Base-by-base conservation (phyloP, 2,329 filamentous ascomycete species). In the Beauveria rudraprayagi region DNA sequence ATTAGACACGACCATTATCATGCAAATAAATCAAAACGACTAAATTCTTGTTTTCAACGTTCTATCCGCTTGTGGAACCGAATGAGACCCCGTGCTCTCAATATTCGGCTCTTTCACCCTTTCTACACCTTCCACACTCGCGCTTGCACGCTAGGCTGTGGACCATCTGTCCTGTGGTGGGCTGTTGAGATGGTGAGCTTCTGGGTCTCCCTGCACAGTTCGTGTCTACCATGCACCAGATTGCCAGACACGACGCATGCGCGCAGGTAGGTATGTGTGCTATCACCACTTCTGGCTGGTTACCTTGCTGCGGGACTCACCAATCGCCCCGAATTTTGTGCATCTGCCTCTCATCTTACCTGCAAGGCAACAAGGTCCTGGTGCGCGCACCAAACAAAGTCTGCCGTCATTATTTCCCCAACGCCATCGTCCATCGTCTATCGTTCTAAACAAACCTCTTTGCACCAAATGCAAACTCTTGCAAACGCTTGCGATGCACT, bases 191-290 rank as follows among this genome's bases (percentile, higher is more conserved):
- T 37, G 34, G 11, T 37, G 34, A 37, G 11, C 34, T 6, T 37
- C 56, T 51, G 56, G 44, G 56, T 41, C 46, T 30, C 11, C 5
- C 52, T 22, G 43, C 55, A 48, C n/a, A 34, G 1, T 34, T 58
- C 56, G 56, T 58, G 56, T 58, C 47, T 43, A 47, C 56, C 54
- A 56, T 47, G 54, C 53, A 56, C 48, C 54, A 26, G 14, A 40
- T 16, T 51, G n/a, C 30, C 17, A 41, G 34, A 44, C 41, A 56
- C 40, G 40, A 30, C 17, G 11, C 17, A 30, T 40, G 50, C 26
- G 51, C 51, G 47, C 52, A 16, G 14, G 48, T 30, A 16, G 14
- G 48, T 30, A 44, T n/a, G 24, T 44, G 34, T 16, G 26, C 3
- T 52, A 40, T 19, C 11, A 11, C n/a, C 4, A 11, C 11, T n/a